A percentile compares a stretch with the other conserved stretches of the same genome.
phyloP scores from a whole-genome alignment of 306 rosid genomes.

The Senna siamea region DNA sequence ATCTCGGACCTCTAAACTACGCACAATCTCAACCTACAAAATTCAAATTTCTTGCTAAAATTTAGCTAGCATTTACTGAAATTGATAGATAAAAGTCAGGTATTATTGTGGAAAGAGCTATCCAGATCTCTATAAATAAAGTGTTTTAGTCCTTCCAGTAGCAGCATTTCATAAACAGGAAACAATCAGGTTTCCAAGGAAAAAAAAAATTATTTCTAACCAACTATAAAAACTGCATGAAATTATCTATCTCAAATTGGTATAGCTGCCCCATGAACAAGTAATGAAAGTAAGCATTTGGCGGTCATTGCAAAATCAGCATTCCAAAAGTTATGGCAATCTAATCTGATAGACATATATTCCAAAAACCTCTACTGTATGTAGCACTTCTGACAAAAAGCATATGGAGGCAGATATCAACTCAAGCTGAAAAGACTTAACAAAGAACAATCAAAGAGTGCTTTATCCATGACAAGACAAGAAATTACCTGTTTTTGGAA shows the following conservation, averaged over 20 bases:
- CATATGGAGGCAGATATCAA: not conserved
- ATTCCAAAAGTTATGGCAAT: not conserved
- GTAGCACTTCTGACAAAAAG: not conserved
- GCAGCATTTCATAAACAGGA: constrained; percentile 11
- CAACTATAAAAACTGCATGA: constrained; percentile 5
- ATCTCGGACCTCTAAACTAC: constrained; percentile 68
- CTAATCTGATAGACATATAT: not conserved
- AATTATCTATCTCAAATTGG: not conserved
- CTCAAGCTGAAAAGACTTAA: not conserved
- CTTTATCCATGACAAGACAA: not conserved
- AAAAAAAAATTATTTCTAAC: constrained; percentile 1
- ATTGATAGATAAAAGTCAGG: not conserved
- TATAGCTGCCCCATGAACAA: constrained; percentile 4
- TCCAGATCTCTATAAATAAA: not conserved
- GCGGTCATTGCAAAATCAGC: not conserved
- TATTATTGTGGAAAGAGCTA: not conserved
- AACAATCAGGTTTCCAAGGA: constrained; percentile 4
- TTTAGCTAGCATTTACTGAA: not conserved
- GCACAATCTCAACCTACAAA: constrained; percentile 78
- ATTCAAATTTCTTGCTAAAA: constrained; percentile 19
- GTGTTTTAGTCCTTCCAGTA: constrained; percentile 7
- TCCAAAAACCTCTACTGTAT: not conserved
- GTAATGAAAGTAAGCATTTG: constrained; percentile 18
- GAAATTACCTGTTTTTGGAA: constrained; percentile 74
- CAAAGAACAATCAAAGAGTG: not conserved